Evolutionary conservation across 768 basidiomycete genomes (phyloP).

Genomic region (Myochromella boudieri): DNA sequence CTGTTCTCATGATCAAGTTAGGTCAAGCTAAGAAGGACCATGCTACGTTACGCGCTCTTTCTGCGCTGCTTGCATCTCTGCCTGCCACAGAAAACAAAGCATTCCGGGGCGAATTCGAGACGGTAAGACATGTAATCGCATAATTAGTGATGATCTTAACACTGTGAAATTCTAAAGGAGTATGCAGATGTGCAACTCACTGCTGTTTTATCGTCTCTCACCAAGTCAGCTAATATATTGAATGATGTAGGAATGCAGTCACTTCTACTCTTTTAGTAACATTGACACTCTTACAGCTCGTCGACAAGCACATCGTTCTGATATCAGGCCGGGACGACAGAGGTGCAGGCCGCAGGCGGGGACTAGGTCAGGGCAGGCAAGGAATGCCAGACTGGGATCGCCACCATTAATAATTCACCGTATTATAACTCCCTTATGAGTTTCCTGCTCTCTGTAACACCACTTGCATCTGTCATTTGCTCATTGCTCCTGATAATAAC

Average conservation of each 20-base stretch:
- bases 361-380: constrained; percentile 49
- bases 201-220: constrained; percentile 82
- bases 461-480: constrained; percentile 3
- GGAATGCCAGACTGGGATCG: constrained; percentile 56
- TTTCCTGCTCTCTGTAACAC: constrained; percentile 9
- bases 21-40: constrained; percentile 80
- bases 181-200: constrained; percentile 95
- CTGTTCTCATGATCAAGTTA: constrained; percentile 20
- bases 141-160: no score
- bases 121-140: constrained; percentile 43
- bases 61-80: constrained; percentile 83
- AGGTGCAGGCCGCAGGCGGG: constrained; percentile 49
- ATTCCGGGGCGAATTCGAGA: constrained; percentile 89
- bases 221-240: constrained; percentile 82
- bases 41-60: constrained; percentile 77
- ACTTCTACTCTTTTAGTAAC: constrained; percentile 6
- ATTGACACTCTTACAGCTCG: constrained; percentile 44
- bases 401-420: constrained; percentile 34
- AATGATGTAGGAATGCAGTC: constrained; percentile 72
- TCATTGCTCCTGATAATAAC: background rate
- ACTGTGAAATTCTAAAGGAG: no score
- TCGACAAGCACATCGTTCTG: constrained; percentile 75
- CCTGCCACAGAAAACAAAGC: constrained; percentile 82
- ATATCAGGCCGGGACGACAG: constrained; percentile 59
- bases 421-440: background rate